Evolutionary conservation across 306 rosid species (phyloP).

Genomic region (Lithocarpus polystachyus): DNA sequence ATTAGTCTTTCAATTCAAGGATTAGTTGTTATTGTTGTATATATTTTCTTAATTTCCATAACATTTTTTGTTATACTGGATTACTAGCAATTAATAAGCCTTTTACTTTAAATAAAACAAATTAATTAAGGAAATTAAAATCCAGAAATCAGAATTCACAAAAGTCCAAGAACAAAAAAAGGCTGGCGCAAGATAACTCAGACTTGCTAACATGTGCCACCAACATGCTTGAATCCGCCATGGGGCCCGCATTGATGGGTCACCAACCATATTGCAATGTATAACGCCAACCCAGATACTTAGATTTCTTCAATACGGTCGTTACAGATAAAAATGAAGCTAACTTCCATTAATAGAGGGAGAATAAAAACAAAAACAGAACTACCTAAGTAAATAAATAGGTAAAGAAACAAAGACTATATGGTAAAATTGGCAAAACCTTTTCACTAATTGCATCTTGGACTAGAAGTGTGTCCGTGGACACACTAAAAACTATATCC

Average conservation of each 20-base stretch:
- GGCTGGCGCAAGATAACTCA: conserved; percentile 10
- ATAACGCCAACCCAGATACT: neutral
- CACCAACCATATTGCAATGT: neutral
- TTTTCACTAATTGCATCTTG: conserved; percentile 99
- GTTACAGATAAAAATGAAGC: neutral
- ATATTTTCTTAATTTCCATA: too few species aligned
- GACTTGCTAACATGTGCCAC: conserved; percentile 19
- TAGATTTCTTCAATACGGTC: neutral
- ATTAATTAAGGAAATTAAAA: neutral
- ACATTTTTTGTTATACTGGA: neutral
- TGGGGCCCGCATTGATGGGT: conserved; percentile 17
- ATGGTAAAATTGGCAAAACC: conserved; percentile 39
- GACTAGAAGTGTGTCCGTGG: conserved; percentile 93
- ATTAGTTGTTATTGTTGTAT: too few species aligned
- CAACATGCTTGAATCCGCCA: neutral
- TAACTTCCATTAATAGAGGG: neutral
- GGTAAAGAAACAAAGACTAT: neutral
- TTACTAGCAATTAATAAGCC: neutral
- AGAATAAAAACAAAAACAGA: neutral
- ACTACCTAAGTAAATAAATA: neutral
- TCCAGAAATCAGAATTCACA: neutral
- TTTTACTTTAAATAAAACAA: neutral
- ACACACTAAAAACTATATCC: conserved; percentile 93
- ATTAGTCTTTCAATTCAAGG: too few species aligned
- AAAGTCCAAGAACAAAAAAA: neutral